A percentile compares a stretch with the other conserved stretches of the same genome.
These are phyloP conservation scores for Fallopia convolvulus DNA, from an alignment of 148 eudicot genomes.

Conservation along the genomic window DNA sequence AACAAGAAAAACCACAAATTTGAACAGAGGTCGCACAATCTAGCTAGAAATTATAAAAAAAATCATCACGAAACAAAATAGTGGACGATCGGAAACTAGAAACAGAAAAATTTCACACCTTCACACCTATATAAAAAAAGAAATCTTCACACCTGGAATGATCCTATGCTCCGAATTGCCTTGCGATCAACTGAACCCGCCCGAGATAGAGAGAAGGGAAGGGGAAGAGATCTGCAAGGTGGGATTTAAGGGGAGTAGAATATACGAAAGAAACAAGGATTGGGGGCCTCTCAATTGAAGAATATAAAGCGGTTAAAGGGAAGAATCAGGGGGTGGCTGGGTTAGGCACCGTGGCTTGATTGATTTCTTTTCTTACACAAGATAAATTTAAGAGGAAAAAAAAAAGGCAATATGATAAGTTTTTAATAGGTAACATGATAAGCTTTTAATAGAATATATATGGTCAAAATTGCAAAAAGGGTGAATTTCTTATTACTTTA, in stretches of 20 bases:
- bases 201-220: background rate
- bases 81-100: background rate
- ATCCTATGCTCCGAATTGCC: background rate
- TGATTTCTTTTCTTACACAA: background rate
- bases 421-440: background rate
- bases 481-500: too few relatives aligned
- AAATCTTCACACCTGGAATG: background rate
- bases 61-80: background rate
- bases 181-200: background rate
- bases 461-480: too few relatives aligned
- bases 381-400: background rate
- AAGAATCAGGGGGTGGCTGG: background rate
- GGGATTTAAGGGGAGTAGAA: slow-evolving; percentile 9
- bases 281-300: slow-evolving; percentile 3
- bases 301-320: slow-evolving; percentile 7
- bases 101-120: background rate
- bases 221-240: slow-evolving; percentile 9
- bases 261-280: background rate
- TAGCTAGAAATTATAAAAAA: background rate
- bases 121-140: background rate
- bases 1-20: background rate
- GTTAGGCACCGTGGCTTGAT: background rate
- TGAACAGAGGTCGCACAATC: background rate
- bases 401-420: background rate
- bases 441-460: too few relatives aligned